These are phyloP conservation scores for Podaxis rugospora DNA, from an alignment of 768 basidiomycete species.

Conservation along the genomic window DNA sequence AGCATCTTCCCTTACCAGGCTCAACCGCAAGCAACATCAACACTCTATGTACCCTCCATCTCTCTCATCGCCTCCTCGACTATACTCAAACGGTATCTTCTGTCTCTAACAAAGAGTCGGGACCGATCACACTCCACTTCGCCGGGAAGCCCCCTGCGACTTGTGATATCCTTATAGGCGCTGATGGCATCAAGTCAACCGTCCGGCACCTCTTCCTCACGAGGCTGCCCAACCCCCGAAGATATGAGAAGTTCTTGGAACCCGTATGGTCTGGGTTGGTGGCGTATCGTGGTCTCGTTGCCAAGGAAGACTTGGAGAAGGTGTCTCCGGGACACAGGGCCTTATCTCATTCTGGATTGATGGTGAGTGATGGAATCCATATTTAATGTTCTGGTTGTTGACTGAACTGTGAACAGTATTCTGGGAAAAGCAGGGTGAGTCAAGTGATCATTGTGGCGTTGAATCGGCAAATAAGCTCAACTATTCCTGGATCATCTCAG, in stretches of 20 bases:
- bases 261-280: constrained; percentile 31
- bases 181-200: constrained; percentile 33
- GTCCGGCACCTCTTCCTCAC: constrained; percentile 15
- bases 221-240: not conserved
- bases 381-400: not conserved
- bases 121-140: constrained; percentile 15
- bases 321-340: constrained; percentile 25
- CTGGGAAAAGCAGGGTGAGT: constrained; percentile 25
- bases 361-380: constrained; percentile 16
- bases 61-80: constrained; percentile 35
- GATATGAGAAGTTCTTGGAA: constrained; percentile 16
- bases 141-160: constrained; percentile 20
- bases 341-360: constrained; percentile 8
- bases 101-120: not conserved
- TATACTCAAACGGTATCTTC: constrained; percentile 23
- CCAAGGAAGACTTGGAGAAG: constrained; percentile 18
- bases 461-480: not conserved
- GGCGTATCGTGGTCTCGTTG: constrained; percentile 30
- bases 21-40: not conserved
- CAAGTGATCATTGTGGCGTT: not conserved
- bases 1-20: constrained; percentile 23
- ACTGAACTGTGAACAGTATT: constrained; percentile 18
- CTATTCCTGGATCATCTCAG: constrained; percentile 20
- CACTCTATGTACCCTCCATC: constrained; percentile 20
- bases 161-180: constrained; percentile 34